phyloP scores from a whole-genome alignment of 768 basidiomycete species.

The Lyophyllum atratum region DNA sequence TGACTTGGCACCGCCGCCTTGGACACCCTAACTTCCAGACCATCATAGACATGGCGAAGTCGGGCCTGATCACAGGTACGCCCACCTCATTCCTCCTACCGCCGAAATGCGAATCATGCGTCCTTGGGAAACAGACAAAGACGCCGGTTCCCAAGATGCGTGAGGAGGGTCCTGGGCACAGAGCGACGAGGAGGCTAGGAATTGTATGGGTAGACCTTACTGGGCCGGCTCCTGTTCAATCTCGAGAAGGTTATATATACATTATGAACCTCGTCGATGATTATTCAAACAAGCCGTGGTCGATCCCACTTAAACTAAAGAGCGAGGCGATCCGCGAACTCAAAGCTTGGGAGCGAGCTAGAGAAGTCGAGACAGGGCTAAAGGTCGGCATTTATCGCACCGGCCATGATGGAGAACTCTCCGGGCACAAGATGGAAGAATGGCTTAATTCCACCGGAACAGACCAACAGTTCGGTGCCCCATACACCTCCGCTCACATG shows the following conservation, averaged over 20 bases:
- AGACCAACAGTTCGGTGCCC: neutral
- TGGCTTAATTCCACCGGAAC: neutral
- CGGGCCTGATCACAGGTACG: neutral
- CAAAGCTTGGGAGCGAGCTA: neutral
- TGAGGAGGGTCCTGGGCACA: slow-evolving; percentile 16
- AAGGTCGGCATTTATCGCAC: neutral
- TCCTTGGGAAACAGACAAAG: slow-evolving; percentile 38
- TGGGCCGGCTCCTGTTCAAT: neutral
- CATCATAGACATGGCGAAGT: slow-evolving; percentile 6
- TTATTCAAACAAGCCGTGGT: neutral
- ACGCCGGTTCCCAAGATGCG: slow-evolving; percentile 30
- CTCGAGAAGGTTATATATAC: neutral
- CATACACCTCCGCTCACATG: neutral
- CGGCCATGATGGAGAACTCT: neutral
- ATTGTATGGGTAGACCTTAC: neutral
- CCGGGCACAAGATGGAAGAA: neutral
- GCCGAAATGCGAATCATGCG: slow-evolving; percentile 32
- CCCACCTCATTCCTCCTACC: slow-evolving; percentile 23
- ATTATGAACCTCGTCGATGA: neutral
- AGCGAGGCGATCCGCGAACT: neutral
- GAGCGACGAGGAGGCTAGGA: neutral
- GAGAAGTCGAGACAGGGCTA: neutral
- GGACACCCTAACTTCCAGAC: slow-evolving; percentile 7
- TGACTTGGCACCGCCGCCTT: slow-evolving; percentile 2
- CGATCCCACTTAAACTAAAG: neutral